Conservation (phyloP, 2,329 filamentous ascomycete species). For the Thielaviopsis ethacetica region DNA sequence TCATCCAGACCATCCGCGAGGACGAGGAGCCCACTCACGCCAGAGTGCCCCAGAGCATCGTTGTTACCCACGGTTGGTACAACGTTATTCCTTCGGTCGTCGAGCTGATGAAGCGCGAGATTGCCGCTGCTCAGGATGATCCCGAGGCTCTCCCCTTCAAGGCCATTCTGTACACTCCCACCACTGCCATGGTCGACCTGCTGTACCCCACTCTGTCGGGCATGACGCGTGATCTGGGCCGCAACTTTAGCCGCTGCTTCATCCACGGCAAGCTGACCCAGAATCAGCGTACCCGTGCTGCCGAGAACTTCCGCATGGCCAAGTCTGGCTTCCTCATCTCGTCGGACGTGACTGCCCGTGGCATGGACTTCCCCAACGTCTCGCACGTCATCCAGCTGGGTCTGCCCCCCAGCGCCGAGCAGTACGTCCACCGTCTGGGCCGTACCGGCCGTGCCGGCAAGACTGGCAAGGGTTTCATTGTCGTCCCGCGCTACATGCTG, state of each 20-base stretch:
- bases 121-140: conserved; percentile 26
- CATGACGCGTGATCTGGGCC: conserved; percentile 27
- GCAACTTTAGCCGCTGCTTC: conserved; percentile 30
- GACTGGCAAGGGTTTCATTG: conserved; percentile 52
- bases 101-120: conserved; percentile 53
- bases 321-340: conserved; percentile 52
- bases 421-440: conserved; percentile 63
- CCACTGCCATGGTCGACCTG: conserved; percentile 50
- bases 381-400: conserved; percentile 67
- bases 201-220: conserved; percentile 27
- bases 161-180: conserved; percentile 85
- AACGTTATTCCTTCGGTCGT: conserved; percentile 63
- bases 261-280: conserved; percentile 76
- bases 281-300: conserved; percentile 46
- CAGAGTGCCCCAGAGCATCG: conserved; percentile 63
- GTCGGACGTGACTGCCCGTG: conserved; percentile 64
- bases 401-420: conserved; percentile 45
- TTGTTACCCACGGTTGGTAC: conserved; percentile 50
- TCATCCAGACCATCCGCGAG: conserved; percentile 71
- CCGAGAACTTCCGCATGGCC: conserved; percentile 55
- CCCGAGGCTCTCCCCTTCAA: conserved; percentile 54
- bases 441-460: conserved; percentile 63
- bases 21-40: conserved; percentile 77
- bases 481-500: conserved; percentile 41
- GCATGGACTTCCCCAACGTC: conserved; percentile 70